phyloP scores from a whole-genome alignment of 73 alveolate genomes.

The Paramecium biaurelia region DNA sequence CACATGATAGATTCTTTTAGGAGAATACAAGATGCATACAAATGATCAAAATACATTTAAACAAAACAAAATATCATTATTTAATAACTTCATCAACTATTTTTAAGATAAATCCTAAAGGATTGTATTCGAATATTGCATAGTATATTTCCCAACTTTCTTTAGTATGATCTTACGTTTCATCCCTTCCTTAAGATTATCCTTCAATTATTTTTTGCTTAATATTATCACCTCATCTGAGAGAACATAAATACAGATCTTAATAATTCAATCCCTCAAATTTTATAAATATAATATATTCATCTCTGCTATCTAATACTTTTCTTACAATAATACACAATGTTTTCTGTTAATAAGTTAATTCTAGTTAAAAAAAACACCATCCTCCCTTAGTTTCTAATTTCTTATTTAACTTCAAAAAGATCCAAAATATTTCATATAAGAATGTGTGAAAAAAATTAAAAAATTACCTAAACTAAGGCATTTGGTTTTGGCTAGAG shows the following conservation, averaged over 20 bases:
- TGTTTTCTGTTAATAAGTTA: neutral
- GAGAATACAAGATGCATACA: neutral
- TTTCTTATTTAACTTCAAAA: neutral
- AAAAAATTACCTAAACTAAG: too few species aligned
- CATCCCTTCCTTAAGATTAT: neutral
- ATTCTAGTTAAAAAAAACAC: conserved; percentile 10
- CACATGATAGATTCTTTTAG: neutral
- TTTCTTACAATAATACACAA: neutral
- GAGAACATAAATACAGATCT: neutral
- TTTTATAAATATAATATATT: neutral
- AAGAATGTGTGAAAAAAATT: too few species aligned
- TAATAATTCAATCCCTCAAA: conserved; percentile 7
- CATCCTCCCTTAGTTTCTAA: neutral
- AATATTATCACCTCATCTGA: conserved; percentile 7
- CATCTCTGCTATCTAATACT: neutral
- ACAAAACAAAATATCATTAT: neutral
- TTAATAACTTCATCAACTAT: neutral
- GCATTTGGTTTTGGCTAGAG: too few species aligned
- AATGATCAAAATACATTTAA: neutral
- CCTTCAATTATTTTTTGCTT: neutral
- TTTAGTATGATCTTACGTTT: neutral
- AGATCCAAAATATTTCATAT: too few species aligned
- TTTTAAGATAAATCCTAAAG: neutral
- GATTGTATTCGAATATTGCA: neutral
- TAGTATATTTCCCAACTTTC: neutral